phyloP scores from a whole-genome alignment of 495 filamentous ascomycete species.

The Lindgomyces ingoldianus region DNA sequence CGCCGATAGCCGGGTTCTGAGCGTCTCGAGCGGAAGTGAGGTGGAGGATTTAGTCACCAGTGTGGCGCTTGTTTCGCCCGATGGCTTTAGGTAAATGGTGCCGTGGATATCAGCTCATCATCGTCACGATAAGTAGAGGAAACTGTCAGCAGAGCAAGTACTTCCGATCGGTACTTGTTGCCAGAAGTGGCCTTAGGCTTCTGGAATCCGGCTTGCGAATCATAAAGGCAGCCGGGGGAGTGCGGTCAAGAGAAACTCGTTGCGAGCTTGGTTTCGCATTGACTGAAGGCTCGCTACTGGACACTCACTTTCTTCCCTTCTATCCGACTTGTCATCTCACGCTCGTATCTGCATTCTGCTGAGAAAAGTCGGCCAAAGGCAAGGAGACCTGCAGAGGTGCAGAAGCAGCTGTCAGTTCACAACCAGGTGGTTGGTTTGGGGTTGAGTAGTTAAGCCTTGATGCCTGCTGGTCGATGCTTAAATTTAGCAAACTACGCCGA shows the following conservation, averaged over 20 bases:
- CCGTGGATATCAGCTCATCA: too few relatives aligned
- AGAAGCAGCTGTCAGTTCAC: background rate
- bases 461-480: background rate
- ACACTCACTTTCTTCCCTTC: background rate
- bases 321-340: background rate
- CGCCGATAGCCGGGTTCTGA: background rate
- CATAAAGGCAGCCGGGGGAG: too few relatives aligned
- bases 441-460: background rate
- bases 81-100: too few relatives aligned
- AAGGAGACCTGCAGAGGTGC: background rate
- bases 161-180: too few relatives aligned
- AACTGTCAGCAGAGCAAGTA: too few relatives aligned
- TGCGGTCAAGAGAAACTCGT: too few relatives aligned
- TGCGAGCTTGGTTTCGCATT: background rate
- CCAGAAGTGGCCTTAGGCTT: too few relatives aligned
- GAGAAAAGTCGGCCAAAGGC: background rate
- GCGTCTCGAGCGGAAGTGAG: background rate
- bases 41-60: background rate
- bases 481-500: background rate
- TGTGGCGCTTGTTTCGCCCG: background rate
- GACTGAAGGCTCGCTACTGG: background rate
- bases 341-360: constrained; percentile 3
- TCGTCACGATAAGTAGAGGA: too few relatives aligned
- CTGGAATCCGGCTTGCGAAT: too few relatives aligned
- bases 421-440: background rate